These are phyloP conservation scores for Tolypocladium sp. DNA, from an alignment of 2,329 filamentous ascomycete species.

Conservation along the genomic window DNA sequence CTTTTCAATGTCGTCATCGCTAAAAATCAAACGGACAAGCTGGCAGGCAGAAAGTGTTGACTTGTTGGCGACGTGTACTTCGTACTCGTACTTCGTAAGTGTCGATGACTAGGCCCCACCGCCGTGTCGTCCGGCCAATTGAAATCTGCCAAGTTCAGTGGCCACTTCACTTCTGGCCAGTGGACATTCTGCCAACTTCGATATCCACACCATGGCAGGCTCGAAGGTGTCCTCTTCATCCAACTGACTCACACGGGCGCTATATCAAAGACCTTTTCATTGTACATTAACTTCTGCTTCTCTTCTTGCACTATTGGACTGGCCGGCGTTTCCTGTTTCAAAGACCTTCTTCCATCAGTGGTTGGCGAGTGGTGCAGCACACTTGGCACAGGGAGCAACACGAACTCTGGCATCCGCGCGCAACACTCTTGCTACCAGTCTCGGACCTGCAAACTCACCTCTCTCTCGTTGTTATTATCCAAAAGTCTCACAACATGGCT, in stretches of 20 bases:
- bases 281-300: not conserved
- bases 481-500: not conserved
- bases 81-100: too few relatives aligned
- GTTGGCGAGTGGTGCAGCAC: not conserved
- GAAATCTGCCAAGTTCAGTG: conserved; percentile 3
- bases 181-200: not conserved
- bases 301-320: not conserved
- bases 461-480: not conserved
- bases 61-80: not conserved
- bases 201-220: not conserved
- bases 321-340: too few relatives aligned
- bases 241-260: not conserved
- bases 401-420: not conserved
- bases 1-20: too few relatives aligned
- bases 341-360: not conserved
- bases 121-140: conserved; percentile 1
- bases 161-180: not conserved
- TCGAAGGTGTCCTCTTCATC: not conserved
- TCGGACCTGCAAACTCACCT: not conserved
- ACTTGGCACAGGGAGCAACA: too few relatives aligned
- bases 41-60: not conserved
- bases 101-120: conserved; percentile 1
- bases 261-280: not conserved
- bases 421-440: not conserved
- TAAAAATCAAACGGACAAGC: too few relatives aligned